phyloP scores from a whole-genome alignment of 768 basidiomycete species.

The Bullera alba region DNA sequence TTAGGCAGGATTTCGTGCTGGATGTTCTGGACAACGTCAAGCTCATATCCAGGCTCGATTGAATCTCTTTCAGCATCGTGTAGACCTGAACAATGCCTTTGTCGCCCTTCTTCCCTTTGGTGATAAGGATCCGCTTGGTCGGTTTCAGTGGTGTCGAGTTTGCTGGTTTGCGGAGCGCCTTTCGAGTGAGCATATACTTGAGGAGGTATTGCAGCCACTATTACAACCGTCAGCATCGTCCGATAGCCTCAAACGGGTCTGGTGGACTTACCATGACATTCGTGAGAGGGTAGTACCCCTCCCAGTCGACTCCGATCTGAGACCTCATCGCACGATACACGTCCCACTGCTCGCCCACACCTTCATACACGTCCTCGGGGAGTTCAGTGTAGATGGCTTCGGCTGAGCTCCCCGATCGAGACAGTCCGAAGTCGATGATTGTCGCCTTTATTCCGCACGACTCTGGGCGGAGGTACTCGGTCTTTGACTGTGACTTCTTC shows the following conservation, averaged over 20 bases:
- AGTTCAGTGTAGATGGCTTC: slow-evolving; percentile 67
- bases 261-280: slow-evolving; percentile 71
- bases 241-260: neutral
- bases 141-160: neutral
- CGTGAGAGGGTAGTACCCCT: slow-evolving; percentile 67
- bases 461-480: slow-evolving; percentile 37
- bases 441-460: slow-evolving; percentile 63
- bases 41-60: too few relatives aligned
- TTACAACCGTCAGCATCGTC: neutral
- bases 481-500: neutral
- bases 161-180: neutral
- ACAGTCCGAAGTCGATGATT: slow-evolving; percentile 89
- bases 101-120: too few relatives aligned
- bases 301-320: slow-evolving; percentile 60
- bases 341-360: slow-evolving; percentile 87
- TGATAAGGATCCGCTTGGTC: neutral
- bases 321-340: slow-evolving; percentile 81
- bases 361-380: slow-evolving; percentile 84
- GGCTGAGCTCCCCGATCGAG: slow-evolving; percentile 59
- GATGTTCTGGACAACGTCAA: too few relatives aligned
- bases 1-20: too few relatives aligned
- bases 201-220: slow-evolving; percentile 1
- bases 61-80: too few relatives aligned
- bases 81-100: too few relatives aligned
- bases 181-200: neutral